phyloP scores from a whole-genome alignment of 2,329 filamentous ascomycete species.

The Pseudodiploospora longispora region DNA sequence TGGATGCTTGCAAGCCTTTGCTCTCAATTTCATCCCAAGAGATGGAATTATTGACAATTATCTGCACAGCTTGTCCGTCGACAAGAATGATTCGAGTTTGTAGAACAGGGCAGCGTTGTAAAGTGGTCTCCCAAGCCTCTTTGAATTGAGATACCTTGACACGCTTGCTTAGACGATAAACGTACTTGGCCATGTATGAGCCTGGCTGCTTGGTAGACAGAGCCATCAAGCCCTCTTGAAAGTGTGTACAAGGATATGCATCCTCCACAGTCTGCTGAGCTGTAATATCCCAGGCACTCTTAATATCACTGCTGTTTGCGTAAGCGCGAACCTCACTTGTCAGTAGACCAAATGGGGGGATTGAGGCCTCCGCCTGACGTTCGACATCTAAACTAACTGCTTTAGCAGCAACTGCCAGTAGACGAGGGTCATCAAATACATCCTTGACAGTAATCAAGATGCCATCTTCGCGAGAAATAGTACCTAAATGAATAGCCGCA shows the following conservation, averaged over 20 bases:
- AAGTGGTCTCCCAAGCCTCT: constrained; percentile 7
- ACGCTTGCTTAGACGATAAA: constrained; percentile 12
- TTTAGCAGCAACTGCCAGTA: background rate
- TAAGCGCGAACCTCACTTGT: too few species aligned
- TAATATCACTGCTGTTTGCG: too few species aligned
- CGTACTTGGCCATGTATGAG: constrained; percentile 26
- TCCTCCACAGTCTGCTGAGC: background rate
- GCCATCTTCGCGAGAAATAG: background rate
- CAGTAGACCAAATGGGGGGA: too few species aligned
- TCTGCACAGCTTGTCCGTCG: constrained; percentile 1
- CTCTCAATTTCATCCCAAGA: background rate
- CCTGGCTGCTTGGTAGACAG: constrained; percentile 21
- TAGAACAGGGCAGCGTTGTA: constrained; percentile 1
- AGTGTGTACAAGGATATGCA: constrained; percentile 3
- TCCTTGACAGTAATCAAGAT: constrained; percentile 1
- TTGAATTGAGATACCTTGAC: constrained; percentile 11
- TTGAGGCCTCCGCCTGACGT: too few species aligned
- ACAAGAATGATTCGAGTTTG: constrained; percentile 7
- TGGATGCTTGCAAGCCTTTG: background rate
- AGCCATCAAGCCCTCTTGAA: constrained; percentile 32
- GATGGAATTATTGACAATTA: constrained; percentile 1
- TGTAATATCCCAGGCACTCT: too few species aligned
- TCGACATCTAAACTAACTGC: constrained; percentile 8
- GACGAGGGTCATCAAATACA: constrained; percentile 3
- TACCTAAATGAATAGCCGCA: constrained; percentile 12